Base-by-base conservation (phyloP, 192 early-diverging fungal species). In the Backusella morwellensis region DNA sequence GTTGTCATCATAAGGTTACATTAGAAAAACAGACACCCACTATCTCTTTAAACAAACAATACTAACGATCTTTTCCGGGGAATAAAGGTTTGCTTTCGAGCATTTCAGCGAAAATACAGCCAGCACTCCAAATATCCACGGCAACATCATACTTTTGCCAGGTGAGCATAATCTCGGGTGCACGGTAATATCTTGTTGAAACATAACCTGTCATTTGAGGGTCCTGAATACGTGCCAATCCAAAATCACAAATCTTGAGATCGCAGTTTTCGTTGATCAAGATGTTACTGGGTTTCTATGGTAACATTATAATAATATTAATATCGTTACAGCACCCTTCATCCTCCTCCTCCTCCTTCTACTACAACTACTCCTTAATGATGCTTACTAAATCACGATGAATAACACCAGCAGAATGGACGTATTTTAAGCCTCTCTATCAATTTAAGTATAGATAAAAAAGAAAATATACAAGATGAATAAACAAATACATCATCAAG, bases 121-220 rank as follows among this genome's bases (percentile, higher is more conserved):
- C 96, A 2, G 92, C 86, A 86, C 94, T 95, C 96, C 96, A 98
- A 73, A 98, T 94, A 81, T 98, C 96, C 8, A 98, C 95, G 19
- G 95, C 96, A 54, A 96, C 93, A 66, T 96, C 96, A 85, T 99
- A 99, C 76, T 95, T 96, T 82, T 97, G 96, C 93, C 95, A 97
- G 40, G 95, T 96, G 66, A 99, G 85, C 96, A 99, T 97, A 79
- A 99, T 98, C 75, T 99, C 97, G 38, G 97, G 97, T 12, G 97
- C 96, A 75, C 97, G 92, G 81, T 99, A 99, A 86, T 98, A 98
- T 44, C 97, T 88, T 15, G 97, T 98, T 8, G 96, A 96, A 23
- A 98, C 97, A 84, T 99, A 99, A 34, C 97, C 97, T 26, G 97
- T 98, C 97, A 98, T 98, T 81, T 96, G 94, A 75, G 93, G 92